Evolutionary conservation across 2,329 filamentous ascomycete species (phyloP).

Genomic region (Aspergillus chevalieri): DNA sequence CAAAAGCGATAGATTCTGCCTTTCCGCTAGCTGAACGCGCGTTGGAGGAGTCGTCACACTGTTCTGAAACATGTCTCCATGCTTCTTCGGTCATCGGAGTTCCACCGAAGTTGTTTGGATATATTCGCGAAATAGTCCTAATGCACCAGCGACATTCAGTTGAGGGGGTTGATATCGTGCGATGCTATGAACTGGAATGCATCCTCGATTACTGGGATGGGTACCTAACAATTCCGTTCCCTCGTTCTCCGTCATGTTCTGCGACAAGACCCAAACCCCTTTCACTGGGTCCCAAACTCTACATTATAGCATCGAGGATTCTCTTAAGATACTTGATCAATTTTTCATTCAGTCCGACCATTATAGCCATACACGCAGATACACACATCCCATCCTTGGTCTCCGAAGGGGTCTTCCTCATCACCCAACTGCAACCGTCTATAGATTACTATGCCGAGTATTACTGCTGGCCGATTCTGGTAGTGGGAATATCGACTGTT

Average conservation of each 20-base stretch:
- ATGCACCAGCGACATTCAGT: conserved; percentile 7
- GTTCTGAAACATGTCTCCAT: background rate
- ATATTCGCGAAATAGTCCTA: conserved; percentile 9
- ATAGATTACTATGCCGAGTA: conserved; percentile 22
- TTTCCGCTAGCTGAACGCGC: conserved; percentile 10
- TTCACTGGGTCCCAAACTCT: conserved; percentile 9
- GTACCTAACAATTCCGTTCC: background rate
- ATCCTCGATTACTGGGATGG: conserved; percentile 2
- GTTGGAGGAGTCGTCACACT: conserved; percentile 4
- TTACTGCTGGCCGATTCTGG: conserved; percentile 20
- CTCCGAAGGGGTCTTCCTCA: conserved; percentile 8
- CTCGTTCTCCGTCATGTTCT: background rate
- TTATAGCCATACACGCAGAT: background rate
- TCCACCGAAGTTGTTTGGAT: conserved; percentile 15
- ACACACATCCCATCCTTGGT: conserved; percentile 3
- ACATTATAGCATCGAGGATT: conserved; percentile 11
- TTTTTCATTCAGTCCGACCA: background rate
- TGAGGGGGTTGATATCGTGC: background rate
- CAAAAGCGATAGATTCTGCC: conserved; percentile 12
- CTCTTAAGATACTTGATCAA: conserved; percentile 8
- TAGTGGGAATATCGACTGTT: conserved; percentile 11
- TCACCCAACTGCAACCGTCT: conserved; percentile 10
- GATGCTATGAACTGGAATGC: conserved; percentile 2
- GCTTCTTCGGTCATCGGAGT: conserved; percentile 15
- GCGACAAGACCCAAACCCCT: background rate